Base-by-base conservation (phyloP, 2,329 filamentous ascomycete genomes). In the Ploettnerulaceae sp. region DNA sequence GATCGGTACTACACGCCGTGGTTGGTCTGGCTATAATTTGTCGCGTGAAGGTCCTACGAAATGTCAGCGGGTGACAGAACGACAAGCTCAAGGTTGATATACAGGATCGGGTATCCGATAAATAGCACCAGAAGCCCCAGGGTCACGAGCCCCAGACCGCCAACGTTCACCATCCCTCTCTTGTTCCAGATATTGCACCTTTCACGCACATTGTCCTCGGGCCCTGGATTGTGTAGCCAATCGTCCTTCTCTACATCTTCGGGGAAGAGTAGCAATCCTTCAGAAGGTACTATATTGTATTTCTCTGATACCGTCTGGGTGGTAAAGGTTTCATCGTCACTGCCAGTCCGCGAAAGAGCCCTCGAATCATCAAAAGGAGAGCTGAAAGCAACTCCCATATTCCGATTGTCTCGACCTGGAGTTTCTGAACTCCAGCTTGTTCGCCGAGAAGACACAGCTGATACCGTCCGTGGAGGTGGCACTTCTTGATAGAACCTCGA, bases 181-280 rank as follows among this genome's bases (percentile, higher is more conserved):
- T 69, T 76, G 29, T 76, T 82, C 62, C 77, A 86, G 31, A 86
- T 69, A 59, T 84, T 77, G 56, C 80, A 82, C 53, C 82, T 77
- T 35, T 75, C 71, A 40, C 73, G 66, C 31, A 81, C 73, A 55
- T 76, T 77, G 36, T 85, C 81, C 42, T 75, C 74, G 1, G 81
- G 77, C 57, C 83, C 81, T 0, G 83, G 83, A 57, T 86, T 85
- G 61, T 87, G 83, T 52, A 87, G 60, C 53, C 77, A 82, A 59
- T 87, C 83, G 60, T 87, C 83, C 58, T 84, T 84, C 62, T 87
- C 83, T 17, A 85, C 77, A 59, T 86, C 82, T 61, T 86, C 81
- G 0, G 82, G 83, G 56, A 82, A 86, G 15, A 86, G 66, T 31
- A 87, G 62, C 42, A 86, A 66, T 5, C 81, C 81, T 11, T 81